A percentile compares a stretch with the other conserved stretches of the same genome.
These are phyloP conservation scores for Epichloe scottii DNA, from an alignment of 2,329 filamentous ascomycete genomes.

Conservation along the genomic window DNA sequence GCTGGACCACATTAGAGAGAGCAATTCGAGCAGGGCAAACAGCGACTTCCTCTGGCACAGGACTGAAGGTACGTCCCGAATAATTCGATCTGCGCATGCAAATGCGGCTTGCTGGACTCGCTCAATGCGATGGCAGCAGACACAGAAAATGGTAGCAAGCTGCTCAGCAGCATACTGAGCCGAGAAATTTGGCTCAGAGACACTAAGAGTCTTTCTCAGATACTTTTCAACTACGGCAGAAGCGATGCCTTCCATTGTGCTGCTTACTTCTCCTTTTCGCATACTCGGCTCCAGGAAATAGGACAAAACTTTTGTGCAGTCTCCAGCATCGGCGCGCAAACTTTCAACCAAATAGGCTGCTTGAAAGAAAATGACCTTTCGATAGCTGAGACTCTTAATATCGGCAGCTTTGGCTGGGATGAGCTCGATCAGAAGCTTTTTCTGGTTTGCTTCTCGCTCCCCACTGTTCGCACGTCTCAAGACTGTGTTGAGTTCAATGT, in stretches of 20 bases:
- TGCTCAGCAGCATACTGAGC: slow-evolving; percentile 83
- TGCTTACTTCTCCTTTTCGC: slow-evolving; percentile 50
- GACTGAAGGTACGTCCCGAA: slow-evolving; percentile 73
- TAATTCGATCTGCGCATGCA: slow-evolving; percentile 71
- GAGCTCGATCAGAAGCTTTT: slow-evolving; percentile 60
- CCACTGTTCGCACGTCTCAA: slow-evolving; percentile 74
- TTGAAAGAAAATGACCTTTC: slow-evolving; percentile 84
- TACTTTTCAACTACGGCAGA: slow-evolving; percentile 68
- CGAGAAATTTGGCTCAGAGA: slow-evolving; percentile 66
- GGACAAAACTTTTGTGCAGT: slow-evolving; percentile 77
- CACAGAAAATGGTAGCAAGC: slow-evolving; percentile 71
- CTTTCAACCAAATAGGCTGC: slow-evolving; percentile 83
- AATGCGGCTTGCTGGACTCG: slow-evolving; percentile 83
- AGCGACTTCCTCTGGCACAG: slow-evolving; percentile 83
- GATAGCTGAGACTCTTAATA: slow-evolving; percentile 72
- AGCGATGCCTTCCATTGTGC: slow-evolving; percentile 51
- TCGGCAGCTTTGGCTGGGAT: slow-evolving; percentile 67
- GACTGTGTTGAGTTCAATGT: slow-evolving; percentile 92
- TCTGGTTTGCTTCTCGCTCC: slow-evolving; percentile 68
- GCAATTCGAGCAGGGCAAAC: slow-evolving; percentile 81
- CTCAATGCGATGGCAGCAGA: slow-evolving; percentile 87
- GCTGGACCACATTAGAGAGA: slow-evolving; percentile 90
- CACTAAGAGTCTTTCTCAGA: slow-evolving; percentile 59
- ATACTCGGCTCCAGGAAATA: slow-evolving; percentile 94
- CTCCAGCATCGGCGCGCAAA: slow-evolving; percentile 71